Percentiles rank a stretch among this genome's conserved stretches.
Conservation (phyloP, 2,329 filamentous ascomycete genomes). For the Purpureocillium takamizusanense region DNA sequence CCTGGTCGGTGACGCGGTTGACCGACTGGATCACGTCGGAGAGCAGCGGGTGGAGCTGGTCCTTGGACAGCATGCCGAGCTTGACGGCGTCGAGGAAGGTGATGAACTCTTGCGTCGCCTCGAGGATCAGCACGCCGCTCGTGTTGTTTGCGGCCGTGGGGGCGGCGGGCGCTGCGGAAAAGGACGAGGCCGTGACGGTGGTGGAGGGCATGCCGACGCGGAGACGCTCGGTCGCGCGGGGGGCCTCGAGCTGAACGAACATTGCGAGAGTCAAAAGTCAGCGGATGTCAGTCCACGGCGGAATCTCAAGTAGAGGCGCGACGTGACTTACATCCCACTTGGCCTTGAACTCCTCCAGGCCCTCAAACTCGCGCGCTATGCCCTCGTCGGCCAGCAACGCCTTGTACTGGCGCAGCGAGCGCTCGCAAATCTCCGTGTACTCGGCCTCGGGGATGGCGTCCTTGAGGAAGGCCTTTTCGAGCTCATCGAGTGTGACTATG, state of each 20-base stretch:
- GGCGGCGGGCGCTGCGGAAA: slow-evolving; percentile 31
- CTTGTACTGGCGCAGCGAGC: slow-evolving; percentile 92
- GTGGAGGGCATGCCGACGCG: slow-evolving; percentile 90
- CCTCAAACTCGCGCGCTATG: slow-evolving; percentile 80
- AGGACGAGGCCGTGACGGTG: slow-evolving; percentile 48
- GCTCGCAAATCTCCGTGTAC: slow-evolving; percentile 93
- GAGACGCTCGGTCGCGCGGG: slow-evolving; percentile 84
- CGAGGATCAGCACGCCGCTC: slow-evolving; percentile 63
- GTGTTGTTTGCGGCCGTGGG: slow-evolving; percentile 36
- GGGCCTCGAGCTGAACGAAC: slow-evolving; percentile 69
- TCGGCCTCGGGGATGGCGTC: slow-evolving; percentile 87
- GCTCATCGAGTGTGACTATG: slow-evolving; percentile 85
- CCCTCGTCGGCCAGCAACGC: slow-evolving; percentile 84
- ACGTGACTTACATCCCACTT: slow-evolving; percentile 71
- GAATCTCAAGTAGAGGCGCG: no score
- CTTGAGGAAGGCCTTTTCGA: slow-evolving; percentile 94
- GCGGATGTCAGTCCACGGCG: no score
- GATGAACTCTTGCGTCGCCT: slow-evolving; percentile 97
- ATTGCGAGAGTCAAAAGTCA: slow-evolving; percentile 5
- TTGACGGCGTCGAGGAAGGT: slow-evolving; percentile 93
- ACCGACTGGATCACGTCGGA: slow-evolving; percentile 95
- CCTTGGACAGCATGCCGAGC: slow-evolving; percentile 85
- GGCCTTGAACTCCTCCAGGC: slow-evolving; percentile 82
- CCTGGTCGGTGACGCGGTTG: slow-evolving; percentile 90
- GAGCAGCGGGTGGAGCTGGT: slow-evolving; percentile 88